Conservation (phyloP, 2,329 filamentous ascomycete species). For the Aurifilum marmelostoma region DNA sequence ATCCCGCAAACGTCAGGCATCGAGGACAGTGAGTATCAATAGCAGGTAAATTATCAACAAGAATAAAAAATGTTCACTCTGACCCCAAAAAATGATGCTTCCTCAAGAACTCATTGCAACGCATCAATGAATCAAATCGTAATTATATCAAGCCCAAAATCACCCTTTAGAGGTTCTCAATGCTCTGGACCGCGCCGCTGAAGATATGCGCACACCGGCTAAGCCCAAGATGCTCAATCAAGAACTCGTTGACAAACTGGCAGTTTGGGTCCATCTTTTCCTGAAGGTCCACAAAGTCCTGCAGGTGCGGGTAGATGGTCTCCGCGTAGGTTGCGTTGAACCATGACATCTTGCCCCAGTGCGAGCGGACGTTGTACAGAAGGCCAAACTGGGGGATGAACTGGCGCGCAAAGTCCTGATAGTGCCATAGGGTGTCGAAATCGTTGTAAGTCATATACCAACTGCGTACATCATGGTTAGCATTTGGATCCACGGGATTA, state of each 20-base stretch:
- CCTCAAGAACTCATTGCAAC: too few species aligned
- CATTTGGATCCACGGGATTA: not conserved
- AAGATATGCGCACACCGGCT: conserved; percentile 1
- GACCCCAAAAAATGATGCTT: too few species aligned
- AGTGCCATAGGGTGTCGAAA: conserved; percentile 5
- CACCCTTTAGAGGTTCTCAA: not conserved
- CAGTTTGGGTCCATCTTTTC: conserved; percentile 8
- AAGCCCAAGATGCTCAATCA: conserved; percentile 1
- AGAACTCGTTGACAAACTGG: conserved; percentile 9
- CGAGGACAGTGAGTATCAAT: too few species aligned
- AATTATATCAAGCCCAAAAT: too few species aligned
- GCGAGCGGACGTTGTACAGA: conserved; percentile 3
- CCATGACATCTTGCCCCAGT: conserved; percentile 10
- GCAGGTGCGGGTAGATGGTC: conserved; percentile 4
- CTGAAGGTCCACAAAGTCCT: conserved; percentile 10
- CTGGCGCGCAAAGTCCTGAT: conserved; percentile 1
- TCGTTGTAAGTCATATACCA: conserved; percentile 6
- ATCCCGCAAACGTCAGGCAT: too few species aligned
- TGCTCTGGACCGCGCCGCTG: not conserved
- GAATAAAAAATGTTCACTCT: too few species aligned
- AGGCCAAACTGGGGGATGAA: conserved; percentile 7
- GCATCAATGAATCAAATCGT: too few species aligned
- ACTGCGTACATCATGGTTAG: not conserved
- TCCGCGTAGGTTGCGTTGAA: conserved; percentile 9
- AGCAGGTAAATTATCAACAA: too few species aligned